Evolutionary conservation across 2,329 filamentous ascomycete species (phyloP), one percentile per base, ranked within the genome.

Genomic region (Fusarium brachygibbosum): DNA sequence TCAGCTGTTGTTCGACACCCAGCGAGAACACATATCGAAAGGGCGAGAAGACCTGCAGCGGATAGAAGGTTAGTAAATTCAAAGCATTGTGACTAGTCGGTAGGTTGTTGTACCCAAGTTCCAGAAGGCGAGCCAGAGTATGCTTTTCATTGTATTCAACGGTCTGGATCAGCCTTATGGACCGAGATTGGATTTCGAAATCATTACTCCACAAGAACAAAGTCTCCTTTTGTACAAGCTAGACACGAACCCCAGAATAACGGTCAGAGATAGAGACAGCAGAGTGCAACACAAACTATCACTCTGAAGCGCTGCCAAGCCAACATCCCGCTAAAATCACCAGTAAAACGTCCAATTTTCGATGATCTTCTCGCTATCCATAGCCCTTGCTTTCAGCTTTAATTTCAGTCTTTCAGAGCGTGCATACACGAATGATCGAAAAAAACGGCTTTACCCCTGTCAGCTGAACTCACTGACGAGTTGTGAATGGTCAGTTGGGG

Each of bases 11-110:
- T 66, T 34, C 60, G 40, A 13, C 70, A 70, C 14, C 69, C 69
- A 11, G 64, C 48, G 0, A 72, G 55, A 21, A 72, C 58, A 37
- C 67, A 72, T 10, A 71, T 57, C 3, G 68, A 63, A 9, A 72
- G 46, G 13, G 69, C 67, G 19, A 71, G 31, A 12, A 71, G 41
- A 19, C 66, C 69, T 71, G 9, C 1, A 44, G 6, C 3, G 19
- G 3, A 21, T 4, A 5, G 9, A 6, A 0, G 6, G 21, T 69
- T 5, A 58, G 52, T 19, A 45, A 12, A 13, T 23, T 16, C 3
- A 9, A 48, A 21, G 5, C 14, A 8, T 6, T 1, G 10, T 3
- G 19, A 17, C 10, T 28, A 29, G 23, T 11, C 4, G 23, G 3
- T 6, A 4, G 21, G 6, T 23, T 4, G 1, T 4, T 16, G 2